Evolutionary conservation across 805 yeast genomes (phyloP).

Genomic region (Saccharomycopsis oosterbeekiorum): DNA sequence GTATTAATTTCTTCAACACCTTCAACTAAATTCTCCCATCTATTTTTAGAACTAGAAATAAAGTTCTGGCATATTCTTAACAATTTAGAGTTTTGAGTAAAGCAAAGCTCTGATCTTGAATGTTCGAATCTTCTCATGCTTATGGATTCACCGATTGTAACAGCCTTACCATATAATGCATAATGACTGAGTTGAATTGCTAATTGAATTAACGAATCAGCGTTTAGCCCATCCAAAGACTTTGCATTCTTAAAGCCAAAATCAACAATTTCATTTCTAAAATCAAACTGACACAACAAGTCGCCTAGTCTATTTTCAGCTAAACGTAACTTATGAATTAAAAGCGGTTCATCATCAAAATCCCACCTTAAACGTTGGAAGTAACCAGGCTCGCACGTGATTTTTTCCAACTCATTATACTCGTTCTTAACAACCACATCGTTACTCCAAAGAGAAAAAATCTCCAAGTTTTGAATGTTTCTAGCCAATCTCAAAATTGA

Average conservation of each 20-base stretch:
- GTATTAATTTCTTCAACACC: constrained; percentile 14
- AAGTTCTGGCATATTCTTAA: constrained; percentile 49
- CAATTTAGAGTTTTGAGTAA: constrained; percentile 48
- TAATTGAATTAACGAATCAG: constrained; percentile 87
- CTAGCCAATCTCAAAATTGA: constrained; percentile 77
- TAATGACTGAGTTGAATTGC: constrained; percentile 86
- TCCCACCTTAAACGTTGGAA: constrained; percentile 12
- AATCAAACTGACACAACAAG: constrained; percentile 71
- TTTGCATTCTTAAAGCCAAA: constrained; percentile 65
- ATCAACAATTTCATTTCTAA: constrained; percentile 53
- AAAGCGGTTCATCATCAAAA: constrained; percentile 7
- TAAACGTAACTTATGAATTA: constrained; percentile 40
- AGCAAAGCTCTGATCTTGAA: constrained; percentile 60
- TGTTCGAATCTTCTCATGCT: constrained; percentile 61
- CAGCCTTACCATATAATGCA: constrained; percentile 82
- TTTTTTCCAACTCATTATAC: constrained; percentile 1
- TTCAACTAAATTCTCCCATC: constrained; percentile 34
- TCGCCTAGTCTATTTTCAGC: constrained; percentile 87
- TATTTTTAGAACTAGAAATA: constrained; percentile 41
- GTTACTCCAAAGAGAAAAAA: constrained; percentile 29
- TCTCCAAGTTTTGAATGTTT: constrained; percentile 49
- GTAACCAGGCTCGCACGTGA: background rate
- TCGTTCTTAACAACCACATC: constrained; percentile 17
- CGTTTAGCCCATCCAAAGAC: constrained; percentile 69
- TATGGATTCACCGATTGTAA: constrained; percentile 85